Conservation (phyloP, 306 rosid species). For the Clitoria ternatea region DNA sequence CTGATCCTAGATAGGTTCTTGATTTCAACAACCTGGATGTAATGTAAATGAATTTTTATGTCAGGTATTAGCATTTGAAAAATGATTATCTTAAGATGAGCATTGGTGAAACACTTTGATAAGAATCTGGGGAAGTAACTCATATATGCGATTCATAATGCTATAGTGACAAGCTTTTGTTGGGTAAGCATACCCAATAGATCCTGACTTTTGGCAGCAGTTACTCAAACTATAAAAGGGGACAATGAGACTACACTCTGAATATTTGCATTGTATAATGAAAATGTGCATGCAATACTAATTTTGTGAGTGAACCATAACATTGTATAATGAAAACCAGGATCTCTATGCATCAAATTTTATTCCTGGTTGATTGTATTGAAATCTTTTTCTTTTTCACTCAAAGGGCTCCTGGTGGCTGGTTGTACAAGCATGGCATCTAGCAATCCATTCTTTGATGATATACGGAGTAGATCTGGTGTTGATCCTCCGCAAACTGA, state of each 20-base stretch:
- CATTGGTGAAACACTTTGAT: background rate
- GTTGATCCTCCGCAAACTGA: constrained; percentile 79
- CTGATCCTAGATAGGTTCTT: background rate
- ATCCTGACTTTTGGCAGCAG: background rate
- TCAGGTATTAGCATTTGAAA: background rate
- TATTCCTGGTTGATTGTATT: background rate
- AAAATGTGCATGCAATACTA: background rate
- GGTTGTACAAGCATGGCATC: constrained; percentile 51
- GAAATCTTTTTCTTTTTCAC: constrained; percentile 4
- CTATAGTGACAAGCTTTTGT: background rate
- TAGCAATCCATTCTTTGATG: constrained; percentile 65
- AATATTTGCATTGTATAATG: no score
- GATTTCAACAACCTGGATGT: background rate
- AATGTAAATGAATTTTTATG: background rate
- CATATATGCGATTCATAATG: no score
- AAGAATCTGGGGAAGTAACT: no score
- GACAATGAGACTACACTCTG: background rate
- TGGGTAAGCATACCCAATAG: background rate
- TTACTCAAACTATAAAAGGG: background rate
- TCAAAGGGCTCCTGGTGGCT: constrained; percentile 25
- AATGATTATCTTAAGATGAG: background rate
- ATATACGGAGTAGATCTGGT: constrained; percentile 59
- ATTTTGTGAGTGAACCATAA: background rate
- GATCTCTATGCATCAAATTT: background rate
- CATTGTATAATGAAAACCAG: background rate